These are phyloP conservation scores for Rubia peregrina DNA, from an alignment of 305 asterid species.

Conservation along the genomic window DNA sequence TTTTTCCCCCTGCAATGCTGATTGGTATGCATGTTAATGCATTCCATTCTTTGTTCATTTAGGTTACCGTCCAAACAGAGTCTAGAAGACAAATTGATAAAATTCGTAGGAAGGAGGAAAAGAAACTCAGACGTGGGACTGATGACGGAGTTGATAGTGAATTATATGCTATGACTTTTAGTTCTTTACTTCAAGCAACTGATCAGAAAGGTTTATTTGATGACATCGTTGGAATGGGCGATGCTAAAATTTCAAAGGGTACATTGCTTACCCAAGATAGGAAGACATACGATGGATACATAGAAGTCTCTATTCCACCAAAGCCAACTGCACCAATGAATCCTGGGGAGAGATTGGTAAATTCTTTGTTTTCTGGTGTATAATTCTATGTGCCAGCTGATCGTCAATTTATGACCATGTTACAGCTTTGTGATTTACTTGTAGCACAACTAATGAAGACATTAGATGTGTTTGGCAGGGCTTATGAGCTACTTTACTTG, in stretches of 20 bases:
- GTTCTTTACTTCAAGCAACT: slow-evolving; percentile 88
- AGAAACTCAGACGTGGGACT: slow-evolving; percentile 69
- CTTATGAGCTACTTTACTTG: no score
- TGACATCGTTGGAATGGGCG: slow-evolving; percentile 83
- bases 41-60: slow-evolving; percentile 20
- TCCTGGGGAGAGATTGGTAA: slow-evolving; percentile 94
- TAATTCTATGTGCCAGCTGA: background rate
- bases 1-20: background rate
- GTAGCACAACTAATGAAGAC: slow-evolving; percentile 1
- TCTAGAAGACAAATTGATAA: slow-evolving; percentile 81
- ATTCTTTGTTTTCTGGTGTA: slow-evolving; percentile 12
- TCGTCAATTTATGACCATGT: background rate
- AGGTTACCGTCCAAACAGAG: slow-evolving; percentile 96
- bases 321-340: slow-evolving; percentile 87
- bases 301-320: slow-evolving; percentile 89
- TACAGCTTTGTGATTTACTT: background rate
- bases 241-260: slow-evolving; percentile 42
- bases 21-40: slow-evolving; percentile 4
- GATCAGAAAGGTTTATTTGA: slow-evolving; percentile 75
- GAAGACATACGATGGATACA: slow-evolving; percentile 81
- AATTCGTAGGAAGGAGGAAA: slow-evolving; percentile 95
- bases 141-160: slow-evolving; percentile 68
- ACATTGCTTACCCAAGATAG: slow-evolving; percentile 87
- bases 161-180: slow-evolving; percentile 53
- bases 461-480: background rate